Evolutionary conservation across 306 rosid genomes (phyloP), one percentile per base, ranked within the genome.

Genomic region (Acacia confusa): DNA sequence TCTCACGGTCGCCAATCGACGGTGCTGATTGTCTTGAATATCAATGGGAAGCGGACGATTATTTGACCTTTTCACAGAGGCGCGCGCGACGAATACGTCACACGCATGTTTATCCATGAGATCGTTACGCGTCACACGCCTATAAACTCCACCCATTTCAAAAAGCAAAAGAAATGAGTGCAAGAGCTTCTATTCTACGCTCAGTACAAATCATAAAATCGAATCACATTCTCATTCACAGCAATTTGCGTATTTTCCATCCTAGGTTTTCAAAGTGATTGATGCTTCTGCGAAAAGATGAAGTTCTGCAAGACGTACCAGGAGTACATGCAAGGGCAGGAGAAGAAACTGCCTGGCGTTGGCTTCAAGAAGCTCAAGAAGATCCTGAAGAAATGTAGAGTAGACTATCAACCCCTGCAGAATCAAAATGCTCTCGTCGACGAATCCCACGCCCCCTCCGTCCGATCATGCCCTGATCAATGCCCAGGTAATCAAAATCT

Each of bases 271-370:
- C n/a, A 12, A 58, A 38, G 30, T 16, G 43, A 75, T 68, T 61
- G 22, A 85, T 81, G 74, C 67, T 82, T 36, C 43, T 72, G 17
- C 60, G 57, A 70, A 72, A 87, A 84, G 48, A 95, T 95, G 99
- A 95, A 95, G 85, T 95, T 95, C 87, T 93, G 99, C 88, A 95
- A 95, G 90, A 90, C 76, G 82, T 95, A 95, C 81, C 92, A 88
- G 70, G 86, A 92, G 74, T 95, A 89, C 92, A 87, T 93, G 94
- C 92, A 90, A 82, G 89, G 87, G 64, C 97, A 95, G 72, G 84
- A 88, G 88, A 84, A 86, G 72, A 89, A 92, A 53, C 89, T 92
- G 17, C 99, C 97, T 9, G 97, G 52, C 50, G 90, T 95, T 80
- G 96, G 94, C 16, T 89, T 95, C 84, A 95, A 95, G 88, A 92